Conservation (phyloP, 1,284 basidiomycete species). For the Malassezia yamatoensis region DNA sequence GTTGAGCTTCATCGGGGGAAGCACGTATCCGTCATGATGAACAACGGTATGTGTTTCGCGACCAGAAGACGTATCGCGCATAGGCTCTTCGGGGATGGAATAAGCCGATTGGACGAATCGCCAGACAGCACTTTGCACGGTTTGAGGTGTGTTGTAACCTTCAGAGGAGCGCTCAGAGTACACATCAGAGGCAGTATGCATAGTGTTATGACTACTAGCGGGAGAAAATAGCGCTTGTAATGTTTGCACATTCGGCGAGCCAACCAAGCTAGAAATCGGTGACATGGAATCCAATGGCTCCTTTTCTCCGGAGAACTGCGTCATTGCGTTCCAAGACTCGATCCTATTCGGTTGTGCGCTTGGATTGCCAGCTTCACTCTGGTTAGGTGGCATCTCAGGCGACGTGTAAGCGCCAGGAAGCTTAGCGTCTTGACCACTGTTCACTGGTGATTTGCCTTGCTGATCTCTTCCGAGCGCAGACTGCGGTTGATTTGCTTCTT, state of each 20-base stretch:
- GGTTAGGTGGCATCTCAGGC: not conserved
- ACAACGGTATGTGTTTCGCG: conserved; percentile 2
- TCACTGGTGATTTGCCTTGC: no score
- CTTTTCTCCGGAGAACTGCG: not conserved
- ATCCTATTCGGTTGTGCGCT: not conserved
- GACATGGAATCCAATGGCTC: conserved; percentile 4
- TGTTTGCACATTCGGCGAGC: not conserved
- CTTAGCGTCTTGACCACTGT: no score
- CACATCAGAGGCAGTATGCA: not conserved
- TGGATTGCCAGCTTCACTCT: not conserved
- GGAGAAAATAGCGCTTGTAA: not conserved
- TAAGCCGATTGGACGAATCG: not conserved
- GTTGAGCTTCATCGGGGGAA: conserved; percentile 1
- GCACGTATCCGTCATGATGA: conserved; percentile 1
- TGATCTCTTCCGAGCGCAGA: no score
- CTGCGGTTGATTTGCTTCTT: no score
- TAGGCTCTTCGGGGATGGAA: not conserved
- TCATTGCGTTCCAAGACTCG: conserved; percentile 2
- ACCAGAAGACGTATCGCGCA: not conserved
- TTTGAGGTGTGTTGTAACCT: conserved; percentile 2
- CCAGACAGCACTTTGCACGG: conserved; percentile 3
- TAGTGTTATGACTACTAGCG: not conserved
- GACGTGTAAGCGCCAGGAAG: not conserved
- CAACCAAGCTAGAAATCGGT: not conserved
- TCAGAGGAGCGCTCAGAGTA: not conserved